Evolutionary conservation across 2,329 filamentous ascomycete species (phyloP), one percentile per base, ranked within the genome.

Genomic region (Taxawa tesnikishii): DNA sequence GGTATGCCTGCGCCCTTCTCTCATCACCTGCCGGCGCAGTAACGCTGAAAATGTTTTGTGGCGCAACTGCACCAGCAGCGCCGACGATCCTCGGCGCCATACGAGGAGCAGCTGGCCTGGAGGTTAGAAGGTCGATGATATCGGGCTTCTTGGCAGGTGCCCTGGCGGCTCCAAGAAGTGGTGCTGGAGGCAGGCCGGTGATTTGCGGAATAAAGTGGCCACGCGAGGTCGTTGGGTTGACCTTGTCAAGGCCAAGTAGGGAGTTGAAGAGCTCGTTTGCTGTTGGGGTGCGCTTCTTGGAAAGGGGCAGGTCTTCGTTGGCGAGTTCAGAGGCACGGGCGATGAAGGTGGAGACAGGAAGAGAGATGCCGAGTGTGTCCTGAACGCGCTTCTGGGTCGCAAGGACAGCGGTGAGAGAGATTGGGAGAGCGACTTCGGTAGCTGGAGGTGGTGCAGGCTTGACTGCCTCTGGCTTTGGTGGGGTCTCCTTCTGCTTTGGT

Each of bases 221-320:
- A 60, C 54, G 73, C 54, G 51, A 67, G 18, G 72, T 65, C 19
- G 40, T 46, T 39, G 31, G 28, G 4, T 38, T 36, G 36, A 70
- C 64, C 36, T 63, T 60, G 43, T 70, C 59, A 13, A 85, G 62
- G 7, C 87, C 88, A 6, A 98, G 70, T 10, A 96, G 68, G 47
- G 88, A 76, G 52, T 94, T 77, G 60, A 96, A 96, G 9, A 98
- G 73, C 53, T 93, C 84, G 50, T 85, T 73, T 21, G 79, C 65
- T 1, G 81, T 77, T 10, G 79, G 79, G 50, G 75, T 68, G 28
- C 70, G 67, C 38, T 65, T 63, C 38, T 74, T 67, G 4, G 75
- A 71, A 16, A 70, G 63, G 3, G 88, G 88, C 6, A 96, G 71
- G 28, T 81, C 75, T 41, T 90, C 79, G 59, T 96, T 96, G 38